Conservation (phyloP, 129 eudicot species). For the Centaurea solstitialis region DNA sequence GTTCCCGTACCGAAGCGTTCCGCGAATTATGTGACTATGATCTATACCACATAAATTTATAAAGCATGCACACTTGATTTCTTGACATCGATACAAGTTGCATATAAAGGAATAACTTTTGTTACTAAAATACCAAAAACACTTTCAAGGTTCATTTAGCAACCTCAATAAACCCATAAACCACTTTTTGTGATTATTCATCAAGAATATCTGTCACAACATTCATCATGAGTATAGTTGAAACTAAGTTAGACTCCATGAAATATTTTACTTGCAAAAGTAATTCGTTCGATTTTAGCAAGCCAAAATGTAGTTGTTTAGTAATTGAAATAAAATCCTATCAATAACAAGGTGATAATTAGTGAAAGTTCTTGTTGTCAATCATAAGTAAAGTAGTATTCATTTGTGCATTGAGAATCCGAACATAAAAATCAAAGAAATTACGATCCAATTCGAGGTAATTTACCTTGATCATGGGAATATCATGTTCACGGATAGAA, state of each 20-base stretch:
- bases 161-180: too few relatives aligned
- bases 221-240: not conserved
- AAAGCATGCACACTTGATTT: not conserved
- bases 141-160: not conserved
- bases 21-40: too few relatives aligned
- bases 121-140: not conserved
- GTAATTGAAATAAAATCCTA: not conserved
- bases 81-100: not conserved
- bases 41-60: not conserved
- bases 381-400: not conserved
- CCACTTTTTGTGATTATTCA: not conserved
- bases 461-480: slow-evolving; percentile 56
- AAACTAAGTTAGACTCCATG: not conserved
- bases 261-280: not conserved
- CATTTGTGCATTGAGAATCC: not conserved
- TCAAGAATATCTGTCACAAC: not conserved
- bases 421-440: not conserved
- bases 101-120: not conserved
- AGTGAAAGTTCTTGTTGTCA: not conserved
- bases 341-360: too few relatives aligned
- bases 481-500: slow-evolving; percentile 39
- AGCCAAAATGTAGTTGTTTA: not conserved
- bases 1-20: too few relatives aligned
- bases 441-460: not conserved
- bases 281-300: not conserved